Percentiles rank a stretch among this genome's conserved stretches.
phyloP scores from a whole-genome alignment of 176 grass and related monocot genomes.

The Tillandsia fasciculata region DNA sequence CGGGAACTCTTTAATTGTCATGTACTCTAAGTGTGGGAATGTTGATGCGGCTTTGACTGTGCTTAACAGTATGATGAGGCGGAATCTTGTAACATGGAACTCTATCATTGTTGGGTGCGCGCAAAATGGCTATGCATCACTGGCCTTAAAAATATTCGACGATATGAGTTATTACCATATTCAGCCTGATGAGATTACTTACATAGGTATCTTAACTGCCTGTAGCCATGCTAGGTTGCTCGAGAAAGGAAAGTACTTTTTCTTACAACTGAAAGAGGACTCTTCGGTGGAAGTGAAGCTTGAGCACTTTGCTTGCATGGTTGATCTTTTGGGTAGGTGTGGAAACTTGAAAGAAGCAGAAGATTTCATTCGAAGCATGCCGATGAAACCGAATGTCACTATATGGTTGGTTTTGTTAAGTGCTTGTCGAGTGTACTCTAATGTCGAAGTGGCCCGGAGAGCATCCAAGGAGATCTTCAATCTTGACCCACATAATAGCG shows the following conservation, averaged over 20 bases:
- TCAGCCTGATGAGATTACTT: constrained; percentile 46
- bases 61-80: constrained; percentile 32
- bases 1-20: constrained; percentile 50
- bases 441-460: constrained; percentile 43
- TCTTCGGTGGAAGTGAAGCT: constrained; percentile 31
- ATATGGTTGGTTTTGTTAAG: constrained; percentile 46
- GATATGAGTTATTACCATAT: constrained; percentile 32
- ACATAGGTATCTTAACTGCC: constrained; percentile 47
- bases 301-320: constrained; percentile 63
- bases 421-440: constrained; percentile 46
- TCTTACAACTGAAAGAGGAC: constrained; percentile 30
- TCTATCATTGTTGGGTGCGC: constrained; percentile 55
- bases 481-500: constrained; percentile 28
- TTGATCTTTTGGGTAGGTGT: constrained; percentile 50
- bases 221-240: constrained; percentile 57
- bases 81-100: constrained; percentile 65
- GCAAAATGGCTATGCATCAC: constrained; percentile 36
- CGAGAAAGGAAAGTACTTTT: constrained; percentile 32
- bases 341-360: constrained; percentile 52
- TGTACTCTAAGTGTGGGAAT: constrained; percentile 71
- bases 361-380: constrained; percentile 41
- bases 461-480: constrained; percentile 33
- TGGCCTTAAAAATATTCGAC: constrained; percentile 35
- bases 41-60: constrained; percentile 33
- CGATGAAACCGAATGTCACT: constrained; percentile 33